These are phyloP conservation scores for Trichosporon sp. DNA, from an alignment of 1,284 basidiomycete species.

Conservation along the genomic window DNA sequence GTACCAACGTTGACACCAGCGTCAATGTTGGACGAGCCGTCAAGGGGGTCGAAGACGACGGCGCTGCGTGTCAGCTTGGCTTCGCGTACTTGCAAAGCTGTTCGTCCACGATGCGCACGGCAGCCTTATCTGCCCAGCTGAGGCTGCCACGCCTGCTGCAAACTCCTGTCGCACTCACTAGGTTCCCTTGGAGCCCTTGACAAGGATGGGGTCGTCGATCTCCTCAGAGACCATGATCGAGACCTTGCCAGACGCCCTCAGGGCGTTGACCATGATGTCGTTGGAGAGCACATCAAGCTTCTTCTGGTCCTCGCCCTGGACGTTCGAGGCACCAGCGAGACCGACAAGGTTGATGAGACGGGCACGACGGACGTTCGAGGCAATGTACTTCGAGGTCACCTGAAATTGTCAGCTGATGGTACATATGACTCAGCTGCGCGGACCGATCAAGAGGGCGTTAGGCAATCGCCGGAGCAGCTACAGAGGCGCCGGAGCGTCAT, in stretches of 20 bases:
- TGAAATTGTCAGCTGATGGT: constrained; percentile 42
- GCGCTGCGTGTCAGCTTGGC: constrained; percentile 51
- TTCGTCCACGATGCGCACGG: not conserved
- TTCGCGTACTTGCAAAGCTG: not conserved
- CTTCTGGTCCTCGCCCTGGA: constrained; percentile 99
- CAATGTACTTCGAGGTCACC: constrained; percentile 75
- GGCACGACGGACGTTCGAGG: constrained; percentile 56
- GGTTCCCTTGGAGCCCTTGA: constrained; percentile 59
- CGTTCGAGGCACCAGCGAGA: constrained; percentile 88
- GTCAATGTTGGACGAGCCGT: constrained; percentile 98
- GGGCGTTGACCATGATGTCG: constrained; percentile 98
- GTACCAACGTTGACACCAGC: constrained; percentile 99
- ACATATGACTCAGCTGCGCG: not conserved
- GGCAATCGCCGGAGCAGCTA: not conserved
- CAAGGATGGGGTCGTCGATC: constrained; percentile 78
- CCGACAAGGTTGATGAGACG: not conserved
- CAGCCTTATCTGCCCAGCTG: not conserved
- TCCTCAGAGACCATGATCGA: constrained; percentile 97
- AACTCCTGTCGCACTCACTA: constrained; percentile 51
- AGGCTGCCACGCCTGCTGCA: not conserved
- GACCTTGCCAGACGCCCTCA: constrained; percentile 88
- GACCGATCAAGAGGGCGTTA: not conserved
- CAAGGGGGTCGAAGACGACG: constrained; percentile 97
- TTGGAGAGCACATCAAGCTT: constrained; percentile 97
- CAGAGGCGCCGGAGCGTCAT: no score